Base-by-base conservation (phyloP, 805 yeast genomes). In the Candida maesae region DNA sequence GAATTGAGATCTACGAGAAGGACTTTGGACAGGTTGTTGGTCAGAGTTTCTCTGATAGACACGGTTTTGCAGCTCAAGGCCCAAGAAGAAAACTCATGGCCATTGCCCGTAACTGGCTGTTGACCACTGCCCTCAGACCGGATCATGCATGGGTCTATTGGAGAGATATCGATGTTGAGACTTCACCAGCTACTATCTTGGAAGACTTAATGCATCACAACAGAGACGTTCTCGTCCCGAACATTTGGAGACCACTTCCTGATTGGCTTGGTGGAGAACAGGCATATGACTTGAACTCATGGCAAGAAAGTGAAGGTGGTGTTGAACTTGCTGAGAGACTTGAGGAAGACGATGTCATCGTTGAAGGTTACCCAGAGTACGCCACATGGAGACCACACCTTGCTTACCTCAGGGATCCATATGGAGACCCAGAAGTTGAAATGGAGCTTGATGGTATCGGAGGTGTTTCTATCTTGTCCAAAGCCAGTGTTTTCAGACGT, bases 311-410 rank as follows among this genome's bases (percentile, higher is more conserved):
- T 45, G 90, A 82, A 52, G 93, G 89, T 45, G 95, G 90, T 1
- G 60, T 83, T 41, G 85, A 81, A 58, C 61, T 84, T 50, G 96
- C 96, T 23, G 79, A 79, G 30, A 61, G 71, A 24, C 69, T 91
- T 42, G 91, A 84, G 57, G 98, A 90, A 63, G 96, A 91, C 65
- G 95, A 95, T 1, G 95, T 91, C 41, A 90, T 91, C 44, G 99
- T 91, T 12, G 99, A 91, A 66, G 99, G 99, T 13, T 89, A 89
- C 61, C 95, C 88, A 18, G 99, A 91, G 66, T 93, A 88, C 63
- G 95, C 95, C 32, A 91, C 99, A 2, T 91, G 98, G 97, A 76
- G 99, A 64, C 95, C 96, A 2, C 98, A 91, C 65, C 71, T 91
- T 51, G 98, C 98, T 1, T 91, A 93, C 59, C 73, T 91, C 60